phyloP scores from a whole-genome alignment of 768 basidiomycete genomes.

The button mushroom (Agaricus bisporus) region DNA sequence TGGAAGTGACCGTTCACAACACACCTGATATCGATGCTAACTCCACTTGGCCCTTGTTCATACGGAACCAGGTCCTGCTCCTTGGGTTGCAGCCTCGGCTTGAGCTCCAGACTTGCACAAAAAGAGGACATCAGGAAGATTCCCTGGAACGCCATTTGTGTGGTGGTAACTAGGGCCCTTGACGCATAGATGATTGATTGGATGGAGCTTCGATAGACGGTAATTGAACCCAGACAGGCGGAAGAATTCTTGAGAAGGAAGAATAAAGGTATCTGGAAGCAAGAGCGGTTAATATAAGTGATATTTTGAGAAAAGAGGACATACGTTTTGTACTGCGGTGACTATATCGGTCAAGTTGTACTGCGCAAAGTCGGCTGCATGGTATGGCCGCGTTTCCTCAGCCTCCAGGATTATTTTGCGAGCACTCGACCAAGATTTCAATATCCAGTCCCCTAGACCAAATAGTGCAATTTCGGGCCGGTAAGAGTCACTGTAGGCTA shows the following conservation, averaged over 20 bases:
- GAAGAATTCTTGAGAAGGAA: conserved; percentile 67
- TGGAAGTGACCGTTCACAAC: conserved; percentile 12
- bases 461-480: conserved; percentile 82
- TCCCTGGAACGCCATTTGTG: conserved; percentile 75
- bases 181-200: conserved; percentile 65
- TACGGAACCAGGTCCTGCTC: conserved; percentile 48
- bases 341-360: conserved; percentile 61
- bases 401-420: conserved; percentile 53
- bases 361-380: conserved; percentile 44
- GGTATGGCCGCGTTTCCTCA: conserved; percentile 33
- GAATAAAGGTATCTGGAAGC: conserved; percentile 62
- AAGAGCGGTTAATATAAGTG: conserved; percentile 13
- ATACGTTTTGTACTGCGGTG: conserved; percentile 64
- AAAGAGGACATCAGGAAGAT: conserved; percentile 87
- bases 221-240: conserved; percentile 74
- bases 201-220: conserved; percentile 74
- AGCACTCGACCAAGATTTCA: conserved; percentile 69
- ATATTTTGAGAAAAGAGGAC: conserved; percentile 24
- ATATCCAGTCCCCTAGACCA: conserved; percentile 80
- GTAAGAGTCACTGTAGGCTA: conserved; percentile 69
- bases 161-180: conserved; percentile 54
- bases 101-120: conserved; percentile 66
- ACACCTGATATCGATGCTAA: conserved; percentile 67
- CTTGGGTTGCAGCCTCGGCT: conserved; percentile 60
- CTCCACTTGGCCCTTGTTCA: conserved; percentile 44